These are phyloP conservation scores for Tritrichomonas foetus DNA, from an alignment of 208 protist genomes.

Conservation along the genomic window DNA sequence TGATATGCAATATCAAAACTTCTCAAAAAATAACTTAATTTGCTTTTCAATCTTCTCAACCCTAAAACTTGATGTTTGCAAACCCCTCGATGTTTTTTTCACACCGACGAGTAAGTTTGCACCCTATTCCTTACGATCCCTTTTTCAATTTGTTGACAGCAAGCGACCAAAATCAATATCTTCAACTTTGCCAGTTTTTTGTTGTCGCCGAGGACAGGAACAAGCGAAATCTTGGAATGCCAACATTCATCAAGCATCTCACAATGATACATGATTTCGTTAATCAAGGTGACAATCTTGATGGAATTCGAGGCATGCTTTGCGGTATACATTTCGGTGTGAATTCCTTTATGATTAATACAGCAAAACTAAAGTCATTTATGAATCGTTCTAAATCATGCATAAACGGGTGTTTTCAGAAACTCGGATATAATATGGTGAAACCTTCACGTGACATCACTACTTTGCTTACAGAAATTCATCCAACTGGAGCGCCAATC, in stretches of 20 bases:
- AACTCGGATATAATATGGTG: neutral
- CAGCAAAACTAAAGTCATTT: neutral
- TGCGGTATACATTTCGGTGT: neutral
- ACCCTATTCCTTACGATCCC: no score
- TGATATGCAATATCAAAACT: no score
- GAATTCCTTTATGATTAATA: neutral
- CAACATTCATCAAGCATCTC: constrained; percentile 3
- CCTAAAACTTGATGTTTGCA: no score
- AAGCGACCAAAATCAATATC: constrained; percentile 7
- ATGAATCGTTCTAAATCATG: neutral
- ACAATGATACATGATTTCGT: neutral
- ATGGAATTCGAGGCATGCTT: neutral
- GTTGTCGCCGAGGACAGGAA: neutral
- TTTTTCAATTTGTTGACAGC: no score
- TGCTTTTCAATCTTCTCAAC: no score
- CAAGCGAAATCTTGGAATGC: neutral
- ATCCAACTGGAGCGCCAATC: neutral
- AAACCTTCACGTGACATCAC: neutral
- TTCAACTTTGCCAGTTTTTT: neutral
- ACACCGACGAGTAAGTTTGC: no score
- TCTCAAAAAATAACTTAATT: no score
- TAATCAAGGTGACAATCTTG: neutral
- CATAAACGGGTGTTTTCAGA: constrained; percentile 9
- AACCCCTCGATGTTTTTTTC: no score
- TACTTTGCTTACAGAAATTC: neutral